These are phyloP conservation scores for Pachyrhizus erosus DNA, from an alignment of 306 rosid genomes.

Conservation along the genomic window DNA sequence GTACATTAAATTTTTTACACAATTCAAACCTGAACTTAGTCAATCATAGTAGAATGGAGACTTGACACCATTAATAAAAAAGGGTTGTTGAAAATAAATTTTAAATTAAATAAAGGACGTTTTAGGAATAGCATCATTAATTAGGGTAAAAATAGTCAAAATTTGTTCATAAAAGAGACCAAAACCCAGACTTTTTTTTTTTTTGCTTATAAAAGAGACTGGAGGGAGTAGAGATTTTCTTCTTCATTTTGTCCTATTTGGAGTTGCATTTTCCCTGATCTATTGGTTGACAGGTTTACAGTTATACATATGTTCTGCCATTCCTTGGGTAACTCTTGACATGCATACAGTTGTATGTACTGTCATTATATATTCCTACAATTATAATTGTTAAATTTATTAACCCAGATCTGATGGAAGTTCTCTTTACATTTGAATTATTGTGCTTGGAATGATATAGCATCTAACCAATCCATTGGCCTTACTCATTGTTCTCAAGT, in stretches of 20 bases:
- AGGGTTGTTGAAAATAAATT: too few relatives aligned
- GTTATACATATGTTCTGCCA: background rate
- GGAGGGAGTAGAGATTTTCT: slow-evolving; percentile 10
- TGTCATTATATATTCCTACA: slow-evolving; percentile 2
- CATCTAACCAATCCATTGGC: slow-evolving; percentile 27
- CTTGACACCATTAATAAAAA: too few relatives aligned
- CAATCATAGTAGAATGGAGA: too few relatives aligned
- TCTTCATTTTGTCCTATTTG: background rate
- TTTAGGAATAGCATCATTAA: too few relatives aligned
- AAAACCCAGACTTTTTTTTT: too few relatives aligned
- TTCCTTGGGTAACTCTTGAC: slow-evolving; percentile 30
- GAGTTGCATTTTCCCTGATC: background rate
- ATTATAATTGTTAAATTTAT: background rate
- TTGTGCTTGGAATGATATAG: background rate
- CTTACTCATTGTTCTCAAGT: background rate
- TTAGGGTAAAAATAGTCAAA: too few relatives aligned
- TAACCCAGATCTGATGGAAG: slow-evolving; percentile 13
- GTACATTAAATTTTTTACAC: too few relatives aligned
- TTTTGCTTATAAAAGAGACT: too few relatives aligned
- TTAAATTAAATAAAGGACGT: too few relatives aligned
- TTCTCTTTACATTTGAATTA: slow-evolving; percentile 23
- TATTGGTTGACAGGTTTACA: slow-evolving; percentile 6
- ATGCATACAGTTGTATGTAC: slow-evolving; percentile 15
- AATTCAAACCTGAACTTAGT: too few relatives aligned
- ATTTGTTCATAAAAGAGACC: too few relatives aligned